A percentile compares a stretch with the other conserved stretches of the same genome.
These are phyloP conservation scores for Clarkia xantiana DNA, from an alignment of 345 rosid genomes.

Conservation along the genomic window DNA sequence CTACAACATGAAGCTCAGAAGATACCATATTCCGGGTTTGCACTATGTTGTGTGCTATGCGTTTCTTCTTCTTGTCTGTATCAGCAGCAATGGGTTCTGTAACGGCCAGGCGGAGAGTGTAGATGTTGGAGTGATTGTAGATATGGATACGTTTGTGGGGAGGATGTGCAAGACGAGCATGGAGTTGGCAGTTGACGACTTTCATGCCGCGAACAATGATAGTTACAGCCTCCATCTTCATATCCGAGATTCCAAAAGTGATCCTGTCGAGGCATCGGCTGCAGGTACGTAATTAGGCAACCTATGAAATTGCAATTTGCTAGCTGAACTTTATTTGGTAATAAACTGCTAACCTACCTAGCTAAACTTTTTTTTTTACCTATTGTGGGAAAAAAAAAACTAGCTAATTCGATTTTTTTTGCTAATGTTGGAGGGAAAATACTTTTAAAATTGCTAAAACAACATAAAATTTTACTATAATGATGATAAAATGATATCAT, in stretches of 20 bases:
- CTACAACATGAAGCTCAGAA: no score
- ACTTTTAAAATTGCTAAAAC: no score
- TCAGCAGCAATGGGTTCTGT: not conserved
- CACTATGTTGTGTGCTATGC: no score
- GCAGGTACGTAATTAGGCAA: conserved; percentile 27
- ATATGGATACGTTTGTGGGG: conserved; percentile 12
- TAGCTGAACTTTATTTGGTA: not conserved
- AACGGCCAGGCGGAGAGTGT: conserved; percentile 10
- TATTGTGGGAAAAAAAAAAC: no score
- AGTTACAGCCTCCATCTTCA: conserved; percentile 31
- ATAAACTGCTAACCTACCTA: no score
- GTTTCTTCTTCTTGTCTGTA: not conserved
- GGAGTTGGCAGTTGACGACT: conserved; percentile 39
- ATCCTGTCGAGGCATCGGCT: conserved; percentile 39
- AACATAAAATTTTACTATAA: no score
- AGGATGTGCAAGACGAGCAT: conserved; percentile 27
- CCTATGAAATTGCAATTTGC: no score
- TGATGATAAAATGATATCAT: no score
- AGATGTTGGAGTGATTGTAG: conserved; percentile 32
- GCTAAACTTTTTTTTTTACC: no score
- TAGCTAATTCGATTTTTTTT: no score
- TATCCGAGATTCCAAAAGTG: conserved; percentile 23
- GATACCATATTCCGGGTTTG: no score
- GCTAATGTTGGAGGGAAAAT: no score
- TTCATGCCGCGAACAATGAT: conserved; percentile 25